phyloP scores from a whole-genome alignment of 495 filamentous ascomycete species.

The Penicillium chermesinum region DNA sequence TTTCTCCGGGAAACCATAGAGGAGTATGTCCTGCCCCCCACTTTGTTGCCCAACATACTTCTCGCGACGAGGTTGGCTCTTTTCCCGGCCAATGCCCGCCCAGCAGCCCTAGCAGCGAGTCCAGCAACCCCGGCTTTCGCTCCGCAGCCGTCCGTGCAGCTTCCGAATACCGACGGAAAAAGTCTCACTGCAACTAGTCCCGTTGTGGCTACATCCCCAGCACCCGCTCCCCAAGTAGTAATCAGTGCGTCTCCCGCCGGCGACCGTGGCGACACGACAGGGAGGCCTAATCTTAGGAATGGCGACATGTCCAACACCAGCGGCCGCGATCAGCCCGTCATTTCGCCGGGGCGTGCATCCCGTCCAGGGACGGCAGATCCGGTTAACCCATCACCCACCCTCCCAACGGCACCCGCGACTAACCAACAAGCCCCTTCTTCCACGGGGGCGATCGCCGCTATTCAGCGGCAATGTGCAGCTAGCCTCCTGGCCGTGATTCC shows the following conservation, averaged over 20 bases:
- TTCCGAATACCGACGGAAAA: slow-evolving; percentile 18
- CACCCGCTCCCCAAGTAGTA: slow-evolving; percentile 5
- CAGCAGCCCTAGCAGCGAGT: slow-evolving; percentile 19
- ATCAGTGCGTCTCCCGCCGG: not conserved
- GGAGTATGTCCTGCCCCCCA: slow-evolving; percentile 58
- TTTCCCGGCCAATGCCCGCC: slow-evolving; percentile 71
- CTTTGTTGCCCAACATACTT: slow-evolving; percentile 68
- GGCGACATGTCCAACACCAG: slow-evolving; percentile 12
- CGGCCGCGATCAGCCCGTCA: slow-evolving; percentile 5
- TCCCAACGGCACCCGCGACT: slow-evolving; percentile 12
- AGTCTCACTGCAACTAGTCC: slow-evolving; percentile 6
- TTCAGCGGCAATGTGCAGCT: slow-evolving; percentile 53
- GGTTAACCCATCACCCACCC: slow-evolving; percentile 1
- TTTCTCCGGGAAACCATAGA: slow-evolving; percentile 69
- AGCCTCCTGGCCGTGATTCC: slow-evolving; percentile 46
- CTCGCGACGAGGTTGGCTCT: slow-evolving; percentile 64
- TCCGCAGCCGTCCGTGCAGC: slow-evolving; percentile 28
- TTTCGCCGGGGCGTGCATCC: slow-evolving; percentile 1
- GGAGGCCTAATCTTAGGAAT: slow-evolving; percentile 16
- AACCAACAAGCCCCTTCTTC: slow-evolving; percentile 23
- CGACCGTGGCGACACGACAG: slow-evolving; percentile 4
- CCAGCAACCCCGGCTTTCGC: slow-evolving; percentile 18
- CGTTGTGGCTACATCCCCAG: not conserved
- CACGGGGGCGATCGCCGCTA: slow-evolving; percentile 42
- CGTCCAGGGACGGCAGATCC: slow-evolving; percentile 1